Evolutionary conservation across 495 filamentous ascomycete species (phyloP), one percentile per base, ranked within the genome.

Genomic region (Amniculicola lignicola): DNA sequence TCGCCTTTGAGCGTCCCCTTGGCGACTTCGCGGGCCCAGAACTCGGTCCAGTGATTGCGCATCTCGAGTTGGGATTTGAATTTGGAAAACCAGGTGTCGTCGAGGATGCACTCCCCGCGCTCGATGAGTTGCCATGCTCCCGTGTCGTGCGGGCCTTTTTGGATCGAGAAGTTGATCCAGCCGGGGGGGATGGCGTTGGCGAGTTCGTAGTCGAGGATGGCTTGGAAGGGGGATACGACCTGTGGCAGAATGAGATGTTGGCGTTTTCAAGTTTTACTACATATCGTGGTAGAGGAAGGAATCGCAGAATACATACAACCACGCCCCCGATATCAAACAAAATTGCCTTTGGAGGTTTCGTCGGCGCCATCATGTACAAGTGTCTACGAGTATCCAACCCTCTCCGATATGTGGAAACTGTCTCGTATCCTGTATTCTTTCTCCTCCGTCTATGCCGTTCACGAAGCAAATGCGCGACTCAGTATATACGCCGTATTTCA

Each of bases 291-390:
- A n/a, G n/a, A n/a, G n/a, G n/a, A n/a, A n/a, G n/a, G n/a, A n/a
- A n/a, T n/a, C n/a, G 43, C 21, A 24, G 24, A n/a, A 29, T 50
- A 75, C 88, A 75, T 86, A 96, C 93, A 77, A 88, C 93, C 61
- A 98, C 93, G 57, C 93, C 93, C 38, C 93, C 93, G 66, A 98
- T 91, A 72, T 98, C 93, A 69, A 98, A 98, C 33, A 98, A 75
- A 24, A 96, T 73, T 51, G 88, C 90, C 64, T 90, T 84, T 16
- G 90, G 87, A 49, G 74, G 70, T 63, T 38, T 15, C 23, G 33
- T 28, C 5, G 49, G 15, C 3, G 10, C 24, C 28, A 38, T 55
- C 21, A n/a, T n/a, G n/a, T n/a, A n/a, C n/a, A n/a, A n/a, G n/a
- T n/a, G n/a, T n/a, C n/a, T n/a, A n/a, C n/a, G n/a, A n/a, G n/a